Base-by-base conservation (phyloP, 73 alveolate species). In the Stentor roeselii region DNA sequence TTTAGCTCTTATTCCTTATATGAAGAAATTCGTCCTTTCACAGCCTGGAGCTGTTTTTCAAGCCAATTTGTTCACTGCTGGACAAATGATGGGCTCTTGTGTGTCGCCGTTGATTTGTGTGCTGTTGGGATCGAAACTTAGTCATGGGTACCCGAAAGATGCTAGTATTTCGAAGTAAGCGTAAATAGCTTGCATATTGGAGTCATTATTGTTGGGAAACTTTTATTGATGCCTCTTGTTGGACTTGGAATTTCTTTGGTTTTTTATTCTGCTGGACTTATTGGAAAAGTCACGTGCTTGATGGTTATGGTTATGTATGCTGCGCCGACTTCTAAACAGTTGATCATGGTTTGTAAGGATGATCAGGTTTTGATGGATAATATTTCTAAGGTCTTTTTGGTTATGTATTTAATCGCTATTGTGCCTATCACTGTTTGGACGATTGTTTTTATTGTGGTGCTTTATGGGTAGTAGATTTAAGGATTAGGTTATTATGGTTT, bases 351-450 rank as follows among this genome's bases (percentile, higher is more conserved):
- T n/a, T 67, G 80, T 67, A 40, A 11, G 41, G 34, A 14, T 67
- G 41, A 67, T 67, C 21, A 67, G 34, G 21, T 27, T n/a, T 32
- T 21, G 34, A 21, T 34, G 37, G 80, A 67, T 67, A 67, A 67
- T 2, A 34, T 67, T 1, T 67, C 80, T 1, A 67, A 67, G 41
- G 41, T 67, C 27, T 67, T 21, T 67, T 32, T 67, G 42, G 11
- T 67, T 67, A 67, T 67, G 80, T 67, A 67, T 67, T n/a, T 67
- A 21, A 30, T 67, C 34, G n/a, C 41, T n/a, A 40, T 32, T 14
- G 37, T 67, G 21, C 80, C 80, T 21, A 67, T 67, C 27, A 67
- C 27, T n/a, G 80, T 67, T n/a, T 67, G 80, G 80, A 67, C 80
- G 21, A 67, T 67, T n/a, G 0, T 67, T 21, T 32, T 67, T 67